Percentiles rank a stretch among this genome's conserved stretches.
These are phyloP conservation scores for Angomonas ambiguus DNA, from an alignment of 208 protist genomes.

Conservation along the genomic window DNA sequence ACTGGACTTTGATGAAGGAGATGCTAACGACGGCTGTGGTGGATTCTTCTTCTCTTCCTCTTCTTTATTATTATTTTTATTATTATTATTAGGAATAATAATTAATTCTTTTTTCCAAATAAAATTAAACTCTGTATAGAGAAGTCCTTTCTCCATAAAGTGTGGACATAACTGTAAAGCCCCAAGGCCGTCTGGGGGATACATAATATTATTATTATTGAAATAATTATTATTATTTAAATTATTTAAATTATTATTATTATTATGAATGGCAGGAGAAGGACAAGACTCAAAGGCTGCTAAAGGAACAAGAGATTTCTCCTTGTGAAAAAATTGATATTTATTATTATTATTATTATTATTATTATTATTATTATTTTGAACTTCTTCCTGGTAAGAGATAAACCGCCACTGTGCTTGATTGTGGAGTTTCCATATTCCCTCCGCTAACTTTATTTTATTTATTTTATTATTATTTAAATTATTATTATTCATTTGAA, in stretches of 20 bases:
- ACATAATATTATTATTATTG: conserved; percentile 3
- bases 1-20: no score
- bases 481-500: neutral
- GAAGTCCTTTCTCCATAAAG: neutral
- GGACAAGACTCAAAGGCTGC: no score
- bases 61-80: neutral
- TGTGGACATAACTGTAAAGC: no score
- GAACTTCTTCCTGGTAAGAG: no score
- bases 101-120: neutral
- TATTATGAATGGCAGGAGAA: no score
- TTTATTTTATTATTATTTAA: conserved; percentile 2
- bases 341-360: conserved; percentile 1
- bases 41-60: no score
- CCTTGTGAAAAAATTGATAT: no score
- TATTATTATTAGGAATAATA: neutral
- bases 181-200: no score
- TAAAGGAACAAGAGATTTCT: no score
- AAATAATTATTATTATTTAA: conserved; percentile 1
- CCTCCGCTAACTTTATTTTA: neutral
- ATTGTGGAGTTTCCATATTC: neutral
- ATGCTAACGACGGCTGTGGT: no score
- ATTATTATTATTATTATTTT: conserved; percentile 4
- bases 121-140: neutral
- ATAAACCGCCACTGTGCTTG: neutral
- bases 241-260: no score